Conservation (phyloP, 495 filamentous ascomycete genomes). For the Clavariopsis aquatica region DNA sequence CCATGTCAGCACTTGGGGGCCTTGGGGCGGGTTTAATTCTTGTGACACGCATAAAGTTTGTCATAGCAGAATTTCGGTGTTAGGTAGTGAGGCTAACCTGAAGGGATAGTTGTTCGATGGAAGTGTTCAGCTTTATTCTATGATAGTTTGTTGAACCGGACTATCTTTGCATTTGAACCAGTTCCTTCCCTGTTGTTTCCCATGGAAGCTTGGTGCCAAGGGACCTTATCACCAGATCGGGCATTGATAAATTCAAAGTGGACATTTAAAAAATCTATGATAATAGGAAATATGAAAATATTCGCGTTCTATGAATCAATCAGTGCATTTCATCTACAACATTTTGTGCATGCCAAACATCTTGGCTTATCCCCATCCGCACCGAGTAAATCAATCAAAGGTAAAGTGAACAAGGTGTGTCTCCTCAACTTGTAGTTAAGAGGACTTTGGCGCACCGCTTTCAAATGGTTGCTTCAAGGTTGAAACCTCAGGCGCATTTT, state of each 20-base stretch:
- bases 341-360: too few relatives aligned
- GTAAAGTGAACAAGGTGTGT: too few relatives aligned
- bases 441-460: neutral
- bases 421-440: too few relatives aligned
- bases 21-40: neutral
- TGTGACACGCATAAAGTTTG: neutral
- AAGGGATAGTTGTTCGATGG: too few relatives aligned
- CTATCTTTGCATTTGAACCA: neutral
- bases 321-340: too few relatives aligned
- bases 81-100: neutral
- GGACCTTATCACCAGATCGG: neutral
- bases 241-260: conserved; percentile 2
- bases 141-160: neutral
- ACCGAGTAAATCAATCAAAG: too few relatives aligned
- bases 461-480: neutral
- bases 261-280: neutral
- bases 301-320: too few relatives aligned
- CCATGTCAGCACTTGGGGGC: neutral
- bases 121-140: too few relatives aligned
- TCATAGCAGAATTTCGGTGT: too few relatives aligned
- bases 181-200: neutral
- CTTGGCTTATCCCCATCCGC: too few relatives aligned
- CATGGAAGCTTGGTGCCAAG: neutral
- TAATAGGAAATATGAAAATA: too few relatives aligned
- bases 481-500: neutral